Conservation (phyloP, 179 eudicot species). For the Camellia oleifera region DNA sequence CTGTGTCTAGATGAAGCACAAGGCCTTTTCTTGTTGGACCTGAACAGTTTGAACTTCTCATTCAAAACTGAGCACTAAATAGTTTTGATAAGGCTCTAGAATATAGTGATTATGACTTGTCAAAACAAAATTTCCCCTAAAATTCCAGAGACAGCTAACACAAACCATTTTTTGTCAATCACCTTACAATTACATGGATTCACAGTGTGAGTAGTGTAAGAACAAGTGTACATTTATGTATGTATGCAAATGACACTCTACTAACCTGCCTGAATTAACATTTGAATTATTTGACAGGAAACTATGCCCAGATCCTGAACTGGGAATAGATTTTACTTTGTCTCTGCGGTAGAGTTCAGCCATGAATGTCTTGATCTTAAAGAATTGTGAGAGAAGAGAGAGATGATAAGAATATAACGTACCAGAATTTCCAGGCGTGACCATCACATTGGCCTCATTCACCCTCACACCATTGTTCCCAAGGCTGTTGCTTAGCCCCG, state of each 20-base stretch:
- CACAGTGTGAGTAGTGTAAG: conserved; percentile 4
- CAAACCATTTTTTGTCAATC: conserved; percentile 9
- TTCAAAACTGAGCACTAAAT: background rate
- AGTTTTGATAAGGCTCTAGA: background rate
- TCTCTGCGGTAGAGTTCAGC: conserved; percentile 32
- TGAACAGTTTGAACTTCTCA: conserved; percentile 20
- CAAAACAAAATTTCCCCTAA: background rate
- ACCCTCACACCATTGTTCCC: conserved; percentile 22
- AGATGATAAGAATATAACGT: background rate
- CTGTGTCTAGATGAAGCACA: conserved; percentile 51
- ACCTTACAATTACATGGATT: too few relatives aligned
- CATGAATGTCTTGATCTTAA: background rate
- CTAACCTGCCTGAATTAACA: conserved; percentile 66
- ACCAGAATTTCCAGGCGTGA: conserved; percentile 66
- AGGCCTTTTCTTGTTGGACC: conserved; percentile 65
- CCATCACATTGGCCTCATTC: conserved; percentile 35
- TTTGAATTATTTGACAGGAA: conserved; percentile 15
- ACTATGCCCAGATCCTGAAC: conserved; percentile 34
- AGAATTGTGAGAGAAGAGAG: background rate
- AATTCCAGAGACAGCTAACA: background rate
- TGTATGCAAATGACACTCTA: background rate
- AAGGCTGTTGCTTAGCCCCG: conserved; percentile 31
- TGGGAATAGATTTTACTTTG: conserved; percentile 49
- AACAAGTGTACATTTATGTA: conserved; percentile 20
- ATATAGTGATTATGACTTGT: background rate